These are phyloP conservation scores for Carpinus fangiana DNA, from an alignment of 306 rosid species.

Conservation along the genomic window DNA sequence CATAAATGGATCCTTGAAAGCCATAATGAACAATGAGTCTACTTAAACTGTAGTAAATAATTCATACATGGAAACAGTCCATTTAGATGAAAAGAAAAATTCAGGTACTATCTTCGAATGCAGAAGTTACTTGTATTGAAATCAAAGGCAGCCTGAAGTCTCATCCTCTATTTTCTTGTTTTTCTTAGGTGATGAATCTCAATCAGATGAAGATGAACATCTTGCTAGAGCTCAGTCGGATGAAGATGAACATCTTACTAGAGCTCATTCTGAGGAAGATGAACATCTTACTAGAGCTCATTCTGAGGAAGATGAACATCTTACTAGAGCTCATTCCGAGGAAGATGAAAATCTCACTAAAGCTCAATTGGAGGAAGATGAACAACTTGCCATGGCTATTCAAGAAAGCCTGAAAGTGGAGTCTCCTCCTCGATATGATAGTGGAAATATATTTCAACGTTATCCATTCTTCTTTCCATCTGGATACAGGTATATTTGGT, in stretches of 20 bases:
- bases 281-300: conserved; percentile 38
- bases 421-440: conserved; percentile 59
- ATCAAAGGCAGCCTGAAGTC: conserved; percentile 3
- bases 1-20: conserved; percentile 2
- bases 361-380: conserved; percentile 85
- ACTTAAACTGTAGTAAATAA: neutral
- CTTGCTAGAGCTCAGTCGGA: conserved; percentile 34
- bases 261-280: conserved; percentile 50
- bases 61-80: neutral
- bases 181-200: conserved; percentile 53
- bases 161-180: conserved; percentile 20
- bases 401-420: conserved; percentile 72
- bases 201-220: conserved; percentile 47
- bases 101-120: neutral
- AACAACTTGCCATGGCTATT: conserved; percentile 88
- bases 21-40: neutral
- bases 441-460: conserved; percentile 58
- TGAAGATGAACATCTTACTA: conserved; percentile 48
- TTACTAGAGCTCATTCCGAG: conserved; percentile 71
- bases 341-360: conserved; percentile 52
- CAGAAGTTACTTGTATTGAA: neutral
- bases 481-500: conserved; percentile 65
- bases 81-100: neutral
- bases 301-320: conserved; percentile 91
- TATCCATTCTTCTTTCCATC: conserved; percentile 49